A percentile compares a stretch with the other conserved stretches of the same genome.
These are phyloP conservation scores for Mytilinidion resinicola DNA, from an alignment of 495 filamentous ascomycete species.

Conservation along the genomic window DNA sequence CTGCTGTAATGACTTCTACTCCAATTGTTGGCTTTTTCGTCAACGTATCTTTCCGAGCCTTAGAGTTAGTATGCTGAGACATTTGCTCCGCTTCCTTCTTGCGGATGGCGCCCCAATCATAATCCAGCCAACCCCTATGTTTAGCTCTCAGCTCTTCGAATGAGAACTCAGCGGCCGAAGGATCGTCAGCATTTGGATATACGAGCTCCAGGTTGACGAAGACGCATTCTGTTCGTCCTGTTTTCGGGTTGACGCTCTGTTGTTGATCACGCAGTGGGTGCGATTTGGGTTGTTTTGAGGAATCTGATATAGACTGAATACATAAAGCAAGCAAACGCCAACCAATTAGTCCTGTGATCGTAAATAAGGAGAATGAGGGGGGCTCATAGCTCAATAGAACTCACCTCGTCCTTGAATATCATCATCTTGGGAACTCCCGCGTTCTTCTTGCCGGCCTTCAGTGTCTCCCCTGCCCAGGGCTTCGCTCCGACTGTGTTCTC, in stretches of 20 bases:
- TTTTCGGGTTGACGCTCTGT: constrained; percentile 69
- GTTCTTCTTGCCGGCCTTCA: constrained; percentile 78
- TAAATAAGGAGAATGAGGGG: constrained; percentile 64
- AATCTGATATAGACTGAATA: constrained; percentile 48
- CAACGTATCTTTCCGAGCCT: not conserved
- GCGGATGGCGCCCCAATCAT: constrained; percentile 49
- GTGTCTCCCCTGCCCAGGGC: constrained; percentile 86
- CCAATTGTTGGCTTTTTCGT: not conserved
- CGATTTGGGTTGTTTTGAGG: constrained; percentile 34
- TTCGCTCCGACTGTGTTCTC: constrained; percentile 83
- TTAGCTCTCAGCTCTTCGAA: constrained; percentile 88
- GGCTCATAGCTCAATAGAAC: constrained; percentile 38
- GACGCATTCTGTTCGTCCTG: constrained; percentile 72
- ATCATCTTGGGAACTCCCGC: constrained; percentile 72
- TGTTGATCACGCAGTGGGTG: constrained; percentile 50
- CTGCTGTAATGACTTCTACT: not conserved
- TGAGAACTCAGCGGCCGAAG: constrained; percentile 62
- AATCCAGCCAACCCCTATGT: constrained; percentile 68
- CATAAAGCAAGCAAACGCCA: constrained; percentile 56
- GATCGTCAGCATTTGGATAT: constrained; percentile 68
- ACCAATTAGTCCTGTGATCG: constrained; percentile 93
- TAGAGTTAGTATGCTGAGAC: not conserved
- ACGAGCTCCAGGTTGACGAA: constrained; percentile 79
- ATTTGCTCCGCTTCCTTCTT: constrained; percentile 5
- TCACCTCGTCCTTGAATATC: constrained; percentile 94